phyloP scores from a whole-genome alignment of 208 protist genomes.

The Porcisia deanei region DNA sequence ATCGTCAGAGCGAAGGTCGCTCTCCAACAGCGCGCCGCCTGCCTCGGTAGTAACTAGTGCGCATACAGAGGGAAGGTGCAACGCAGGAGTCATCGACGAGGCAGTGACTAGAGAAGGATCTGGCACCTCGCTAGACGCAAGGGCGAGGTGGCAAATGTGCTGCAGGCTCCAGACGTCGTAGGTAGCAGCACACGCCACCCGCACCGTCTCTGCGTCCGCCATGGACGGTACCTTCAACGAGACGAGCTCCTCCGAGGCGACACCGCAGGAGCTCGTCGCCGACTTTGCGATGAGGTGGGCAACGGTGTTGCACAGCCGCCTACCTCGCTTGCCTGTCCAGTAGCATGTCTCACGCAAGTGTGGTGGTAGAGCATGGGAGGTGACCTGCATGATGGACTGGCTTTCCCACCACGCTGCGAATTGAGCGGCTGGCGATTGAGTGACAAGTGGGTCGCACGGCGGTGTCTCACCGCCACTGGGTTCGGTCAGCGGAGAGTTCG shows the following conservation, averaged over 20 bases:
- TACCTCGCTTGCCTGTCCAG: constrained; percentile 2
- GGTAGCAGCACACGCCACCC: background rate
- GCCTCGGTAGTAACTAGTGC: background rate
- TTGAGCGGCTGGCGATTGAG: constrained; percentile 1
- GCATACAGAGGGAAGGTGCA: background rate
- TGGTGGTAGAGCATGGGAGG: background rate
- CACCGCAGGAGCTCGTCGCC: background rate
- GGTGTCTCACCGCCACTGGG: background rate
- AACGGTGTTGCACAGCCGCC: constrained; percentile 8
- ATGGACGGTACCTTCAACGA: background rate
- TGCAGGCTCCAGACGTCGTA: constrained; percentile 15
- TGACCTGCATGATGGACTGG: background rate
- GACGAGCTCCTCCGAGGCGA: background rate
- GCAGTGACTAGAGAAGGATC: background rate
- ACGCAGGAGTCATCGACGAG: background rate
- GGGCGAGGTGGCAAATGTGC: constrained; percentile 20
- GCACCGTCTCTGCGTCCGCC: background rate
- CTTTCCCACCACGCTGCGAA: background rate
- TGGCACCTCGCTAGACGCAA: constrained; percentile 2
- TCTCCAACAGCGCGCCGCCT: background rate
- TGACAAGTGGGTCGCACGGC: background rate
- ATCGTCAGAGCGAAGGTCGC: background rate
- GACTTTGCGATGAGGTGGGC: constrained; percentile 2
- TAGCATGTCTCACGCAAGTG: background rate
- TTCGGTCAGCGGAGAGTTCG: background rate